Conservation (phyloP, 345 rosid species). For the Aquilaria sinensis region DNA sequence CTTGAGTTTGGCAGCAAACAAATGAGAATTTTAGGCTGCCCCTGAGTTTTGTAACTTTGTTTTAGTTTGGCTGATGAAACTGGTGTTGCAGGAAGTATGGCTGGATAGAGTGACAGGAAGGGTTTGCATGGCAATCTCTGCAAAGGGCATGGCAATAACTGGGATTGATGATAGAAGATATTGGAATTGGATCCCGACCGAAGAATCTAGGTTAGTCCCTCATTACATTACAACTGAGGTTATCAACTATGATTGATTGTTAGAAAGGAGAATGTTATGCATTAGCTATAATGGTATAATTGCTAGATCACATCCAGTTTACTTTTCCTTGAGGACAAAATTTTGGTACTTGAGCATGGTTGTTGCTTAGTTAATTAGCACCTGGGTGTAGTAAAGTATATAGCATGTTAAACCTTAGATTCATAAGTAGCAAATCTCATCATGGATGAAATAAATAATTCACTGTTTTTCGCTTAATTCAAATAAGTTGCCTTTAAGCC, state of each 20-base stretch:
- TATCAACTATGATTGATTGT: neutral
- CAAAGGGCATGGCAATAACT: conserved; percentile 86
- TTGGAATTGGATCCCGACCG: conserved; percentile 92
- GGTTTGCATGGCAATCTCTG: conserved; percentile 80
- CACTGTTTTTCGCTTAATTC: no score
- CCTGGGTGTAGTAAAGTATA: no score
- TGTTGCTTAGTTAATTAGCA: no score
- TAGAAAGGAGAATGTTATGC: neutral
- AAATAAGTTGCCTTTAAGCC: no score
- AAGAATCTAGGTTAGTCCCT: conserved; percentile 72
- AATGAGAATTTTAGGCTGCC: neutral
- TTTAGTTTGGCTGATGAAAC: conserved; percentile 2
- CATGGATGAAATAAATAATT: no score
- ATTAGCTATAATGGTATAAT: neutral
- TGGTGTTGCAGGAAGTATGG: conserved; percentile 68
- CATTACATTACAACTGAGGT: no score
- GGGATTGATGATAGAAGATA: conserved; percentile 94
- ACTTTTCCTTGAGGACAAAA: no score
- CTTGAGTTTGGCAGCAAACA: no score
- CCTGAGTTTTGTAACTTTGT: neutral
- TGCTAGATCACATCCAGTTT: neutral
- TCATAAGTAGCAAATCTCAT: no score
- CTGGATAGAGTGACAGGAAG: conserved; percentile 86
- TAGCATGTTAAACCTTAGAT: no score
- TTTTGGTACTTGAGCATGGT: no score